These are phyloP conservation scores for Colletotrichum caudatum DNA, from an alignment of 2,329 filamentous ascomycete species.

Conservation along the genomic window DNA sequence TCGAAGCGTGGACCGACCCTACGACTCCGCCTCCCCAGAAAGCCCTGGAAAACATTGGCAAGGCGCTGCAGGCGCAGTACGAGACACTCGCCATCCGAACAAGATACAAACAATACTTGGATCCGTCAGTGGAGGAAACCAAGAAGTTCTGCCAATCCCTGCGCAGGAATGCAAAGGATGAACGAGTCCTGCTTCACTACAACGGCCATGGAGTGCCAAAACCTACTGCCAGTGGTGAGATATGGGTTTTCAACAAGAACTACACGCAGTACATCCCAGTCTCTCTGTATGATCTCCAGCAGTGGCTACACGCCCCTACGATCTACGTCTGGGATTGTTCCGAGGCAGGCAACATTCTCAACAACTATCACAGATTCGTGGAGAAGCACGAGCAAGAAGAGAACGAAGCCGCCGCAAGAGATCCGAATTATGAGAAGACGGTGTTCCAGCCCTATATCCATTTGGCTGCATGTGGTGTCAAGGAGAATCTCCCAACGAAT, in stretches of 20 bases:
- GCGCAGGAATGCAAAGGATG: constrained; percentile 92
- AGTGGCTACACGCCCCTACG: constrained; percentile 94
- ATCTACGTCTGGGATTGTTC: constrained; percentile 99
- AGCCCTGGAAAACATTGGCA: constrained; percentile 93
- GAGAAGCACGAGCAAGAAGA: constrained; percentile 96
- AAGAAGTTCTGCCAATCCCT: constrained; percentile 95
- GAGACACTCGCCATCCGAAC: constrained; percentile 94
- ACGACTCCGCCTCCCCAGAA: constrained; percentile 84
- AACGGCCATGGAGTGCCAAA: constrained; percentile 98
- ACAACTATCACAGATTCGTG: constrained; percentile 93
- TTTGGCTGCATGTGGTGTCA: constrained; percentile 88
- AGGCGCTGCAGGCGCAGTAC: constrained; percentile 95
- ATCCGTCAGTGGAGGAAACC: constrained; percentile 96
- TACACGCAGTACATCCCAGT: constrained; percentile 99
- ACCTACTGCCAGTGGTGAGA: constrained; percentile 93
- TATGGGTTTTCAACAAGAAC: constrained; percentile 99
- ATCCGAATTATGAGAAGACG: constrained; percentile 86
- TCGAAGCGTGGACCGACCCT: constrained; percentile 98
- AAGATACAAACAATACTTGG: constrained; percentile 96
- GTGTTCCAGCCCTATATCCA: constrained; percentile 81
- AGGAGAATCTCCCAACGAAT: constrained; percentile 94
- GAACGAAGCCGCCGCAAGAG: constrained; percentile 77
- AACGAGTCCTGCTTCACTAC: constrained; percentile 97
- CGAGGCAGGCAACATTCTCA: constrained; percentile 93
- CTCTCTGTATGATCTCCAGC: constrained; percentile 92